Evolutionary conservation across 2,329 filamentous ascomycete genomes (phyloP).

Genomic region (Ampelomyces quisqualis): DNA sequence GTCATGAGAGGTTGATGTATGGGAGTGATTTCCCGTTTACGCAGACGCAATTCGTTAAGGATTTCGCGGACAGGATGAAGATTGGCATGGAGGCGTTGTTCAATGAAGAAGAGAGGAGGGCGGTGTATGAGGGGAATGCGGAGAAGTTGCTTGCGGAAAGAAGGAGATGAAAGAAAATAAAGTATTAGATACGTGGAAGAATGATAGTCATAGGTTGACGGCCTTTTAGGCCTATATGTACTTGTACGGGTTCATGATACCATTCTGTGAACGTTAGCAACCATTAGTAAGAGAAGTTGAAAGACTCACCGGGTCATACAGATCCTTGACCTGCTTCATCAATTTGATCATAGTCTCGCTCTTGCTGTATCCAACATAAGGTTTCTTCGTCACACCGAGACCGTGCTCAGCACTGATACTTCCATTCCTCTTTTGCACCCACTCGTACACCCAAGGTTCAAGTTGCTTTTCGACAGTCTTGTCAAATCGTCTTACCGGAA

Average conservation of each 20-base stretch:
- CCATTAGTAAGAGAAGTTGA: not conserved
- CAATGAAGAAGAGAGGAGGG: constrained; percentile 35
- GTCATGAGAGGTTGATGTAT: constrained; percentile 50
- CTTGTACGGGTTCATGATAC: constrained; percentile 99
- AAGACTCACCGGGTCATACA: constrained; percentile 85
- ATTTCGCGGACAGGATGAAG: constrained; percentile 47
- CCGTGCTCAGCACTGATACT: constrained; percentile 98
- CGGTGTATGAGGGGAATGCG: constrained; percentile 45
- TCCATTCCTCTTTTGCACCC: constrained; percentile 83
- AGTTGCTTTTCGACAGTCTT: constrained; percentile 81
- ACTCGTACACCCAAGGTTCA: constrained; percentile 97
- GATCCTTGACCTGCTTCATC: constrained; percentile 92
- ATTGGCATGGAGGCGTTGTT: constrained; percentile 45
- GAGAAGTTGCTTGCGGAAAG: constrained; percentile 29
- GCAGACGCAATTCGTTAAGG: constrained; percentile 39
- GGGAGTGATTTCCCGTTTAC: constrained; percentile 58
- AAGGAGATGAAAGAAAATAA: not conserved
- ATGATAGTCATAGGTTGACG: not conserved
- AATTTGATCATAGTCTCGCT: constrained; percentile 81
- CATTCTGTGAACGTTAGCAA: constrained; percentile 62
- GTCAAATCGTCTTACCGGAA: constrained; percentile 79
- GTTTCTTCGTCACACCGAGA: constrained; percentile 90
- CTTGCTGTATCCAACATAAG: constrained; percentile 89
- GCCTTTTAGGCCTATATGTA: constrained; percentile 61
- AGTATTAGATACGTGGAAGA: not conserved